These are phyloP conservation scores for Solanum sejunctum DNA, from an alignment of 257 asterid species.

Conservation along the genomic window DNA sequence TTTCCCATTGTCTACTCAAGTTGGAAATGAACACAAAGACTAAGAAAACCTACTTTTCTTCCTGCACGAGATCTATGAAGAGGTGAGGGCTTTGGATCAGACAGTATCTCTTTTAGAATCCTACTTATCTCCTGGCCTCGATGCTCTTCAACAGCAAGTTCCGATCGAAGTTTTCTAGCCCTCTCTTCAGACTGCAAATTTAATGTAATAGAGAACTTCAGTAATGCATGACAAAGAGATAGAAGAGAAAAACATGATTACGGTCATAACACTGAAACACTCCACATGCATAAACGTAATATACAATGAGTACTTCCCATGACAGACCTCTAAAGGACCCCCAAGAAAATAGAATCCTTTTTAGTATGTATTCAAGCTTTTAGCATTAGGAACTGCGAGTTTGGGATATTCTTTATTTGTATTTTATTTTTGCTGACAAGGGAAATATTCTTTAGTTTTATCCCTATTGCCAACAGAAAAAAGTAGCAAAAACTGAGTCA, in stretches of 20 bases:
- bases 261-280: background rate
- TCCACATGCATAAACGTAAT: background rate
- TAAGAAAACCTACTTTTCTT: conserved; percentile 50
- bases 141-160: conserved; percentile 76
- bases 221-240: background rate
- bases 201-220: background rate
- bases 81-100: conserved; percentile 34
- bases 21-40: background rate
- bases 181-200: conserved; percentile 75
- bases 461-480: background rate
- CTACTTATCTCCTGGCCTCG: conserved; percentile 66
- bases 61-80: conserved; percentile 43
- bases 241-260: background rate
- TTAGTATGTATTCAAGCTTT: background rate
- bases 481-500: background rate
- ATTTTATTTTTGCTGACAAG: background rate
- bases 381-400: background rate
- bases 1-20: background rate
- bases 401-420: background rate
- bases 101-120: conserved; percentile 61
- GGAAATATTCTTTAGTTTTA: background rate
- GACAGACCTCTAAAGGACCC: background rate
- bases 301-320: background rate
- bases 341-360: background rate
- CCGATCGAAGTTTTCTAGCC: conserved; percentile 69